Percentiles rank a stretch among this genome's conserved stretches.
Evolutionary conservation across 2,329 filamentous ascomycete genomes (phyloP).

Genomic region (Allantophomopsis cytisporea): DNA sequence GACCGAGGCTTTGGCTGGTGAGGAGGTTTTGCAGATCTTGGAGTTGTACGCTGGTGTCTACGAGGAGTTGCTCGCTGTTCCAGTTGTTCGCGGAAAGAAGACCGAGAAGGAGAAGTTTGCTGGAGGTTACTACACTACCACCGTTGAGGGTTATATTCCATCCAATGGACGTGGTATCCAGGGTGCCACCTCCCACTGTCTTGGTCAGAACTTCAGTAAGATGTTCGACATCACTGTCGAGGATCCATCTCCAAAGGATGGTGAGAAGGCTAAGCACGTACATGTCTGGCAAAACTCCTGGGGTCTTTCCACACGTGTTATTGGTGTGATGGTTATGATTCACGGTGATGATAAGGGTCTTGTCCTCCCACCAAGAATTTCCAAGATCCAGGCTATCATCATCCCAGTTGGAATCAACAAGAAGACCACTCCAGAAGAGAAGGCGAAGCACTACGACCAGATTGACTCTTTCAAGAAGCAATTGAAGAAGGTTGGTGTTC

Average conservation of each 20-base stretch:
- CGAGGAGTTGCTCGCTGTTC: slow-evolving; percentile 84
- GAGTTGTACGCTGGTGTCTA: slow-evolving; percentile 89
- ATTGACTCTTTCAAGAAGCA: slow-evolving; percentile 56
- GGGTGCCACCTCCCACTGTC: slow-evolving; percentile 77
- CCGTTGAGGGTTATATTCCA: slow-evolving; percentile 92
- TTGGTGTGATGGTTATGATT: slow-evolving; percentile 98
- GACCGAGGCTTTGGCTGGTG: slow-evolving; percentile 65
- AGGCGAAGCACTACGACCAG: slow-evolving; percentile 61
- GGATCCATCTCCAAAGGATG: slow-evolving; percentile 60
- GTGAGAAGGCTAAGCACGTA: slow-evolving; percentile 65
- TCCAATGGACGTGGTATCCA: slow-evolving; percentile 94
- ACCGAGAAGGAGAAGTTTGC: slow-evolving; percentile 98
- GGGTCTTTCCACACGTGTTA: slow-evolving; percentile 93
- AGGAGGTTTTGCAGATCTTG: slow-evolving; percentile 86
- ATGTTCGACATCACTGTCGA: slow-evolving; percentile 99
- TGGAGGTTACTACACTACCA: slow-evolving; percentile 91
- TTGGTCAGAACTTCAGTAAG: slow-evolving; percentile 97
- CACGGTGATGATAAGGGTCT: slow-evolving; percentile 94
- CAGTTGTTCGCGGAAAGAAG: slow-evolving; percentile 84
- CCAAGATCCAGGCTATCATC: slow-evolving; percentile 74
- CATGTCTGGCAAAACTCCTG: slow-evolving; percentile 98
- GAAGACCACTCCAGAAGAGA: slow-evolving; percentile 71
- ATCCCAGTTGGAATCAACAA: slow-evolving; percentile 89
- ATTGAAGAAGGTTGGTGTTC: slow-evolving; percentile 61
- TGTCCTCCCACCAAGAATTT: slow-evolving; percentile 81